Evolutionary conservation across 2,329 filamentous ascomycete genomes (phyloP).

Genomic region (Chalara sp.): DNA sequence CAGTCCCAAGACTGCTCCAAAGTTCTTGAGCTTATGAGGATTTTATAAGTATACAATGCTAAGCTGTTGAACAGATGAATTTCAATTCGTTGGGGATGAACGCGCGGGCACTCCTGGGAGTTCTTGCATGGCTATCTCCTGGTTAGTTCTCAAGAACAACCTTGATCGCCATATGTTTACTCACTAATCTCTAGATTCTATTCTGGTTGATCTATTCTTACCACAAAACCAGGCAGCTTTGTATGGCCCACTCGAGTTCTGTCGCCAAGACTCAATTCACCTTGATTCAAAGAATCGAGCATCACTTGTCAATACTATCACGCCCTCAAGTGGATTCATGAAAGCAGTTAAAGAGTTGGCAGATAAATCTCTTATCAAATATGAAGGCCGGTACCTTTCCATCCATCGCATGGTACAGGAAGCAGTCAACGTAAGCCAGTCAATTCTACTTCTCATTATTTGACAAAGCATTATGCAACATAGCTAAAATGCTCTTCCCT

Average conservation of each 20-base stretch:
- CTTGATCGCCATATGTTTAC: too few species aligned
- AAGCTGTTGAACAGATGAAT: background rate
- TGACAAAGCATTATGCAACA: too few species aligned
- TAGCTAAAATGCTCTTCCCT: too few species aligned
- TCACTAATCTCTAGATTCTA: constrained; percentile 7
- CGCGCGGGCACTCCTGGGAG: constrained; percentile 2
- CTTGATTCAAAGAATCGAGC: background rate
- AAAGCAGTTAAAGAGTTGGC: constrained; percentile 5
- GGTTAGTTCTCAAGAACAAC: background rate
- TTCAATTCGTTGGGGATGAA: constrained; percentile 4
- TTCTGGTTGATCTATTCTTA: constrained; percentile 14
- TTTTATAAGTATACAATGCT: too few species aligned
- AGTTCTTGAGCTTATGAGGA: too few species aligned
- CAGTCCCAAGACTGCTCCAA: too few species aligned
- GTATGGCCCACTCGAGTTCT: constrained; percentile 13
- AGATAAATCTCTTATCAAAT: constrained; percentile 4
- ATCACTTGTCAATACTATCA: background rate
- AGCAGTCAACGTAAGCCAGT: constrained; percentile 1
- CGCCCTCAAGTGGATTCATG: background rate
- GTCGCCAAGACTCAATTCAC: constrained; percentile 3
- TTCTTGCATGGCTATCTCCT: constrained; percentile 5
- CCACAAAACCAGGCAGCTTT: constrained; percentile 12
- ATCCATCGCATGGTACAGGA: constrained; percentile 12
- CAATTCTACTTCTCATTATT: too few species aligned
- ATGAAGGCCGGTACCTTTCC: constrained; percentile 1